These are phyloP conservation scores for Tetrapyrgos nigripes DNA, from an alignment of 1,284 basidiomycete genomes.

Conservation along the genomic window DNA sequence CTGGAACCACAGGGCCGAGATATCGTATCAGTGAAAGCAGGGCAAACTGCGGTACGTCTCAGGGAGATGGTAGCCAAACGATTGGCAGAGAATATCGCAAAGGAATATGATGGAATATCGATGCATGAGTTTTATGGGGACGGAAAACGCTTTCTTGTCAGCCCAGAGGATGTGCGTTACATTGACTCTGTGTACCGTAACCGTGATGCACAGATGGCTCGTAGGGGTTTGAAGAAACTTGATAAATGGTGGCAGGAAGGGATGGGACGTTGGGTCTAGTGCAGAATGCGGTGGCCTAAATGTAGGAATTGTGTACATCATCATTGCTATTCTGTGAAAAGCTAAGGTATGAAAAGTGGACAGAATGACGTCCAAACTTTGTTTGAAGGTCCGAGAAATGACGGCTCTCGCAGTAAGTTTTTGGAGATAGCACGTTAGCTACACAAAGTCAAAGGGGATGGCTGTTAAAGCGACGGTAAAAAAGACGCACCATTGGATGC, in stretches of 20 bases:
- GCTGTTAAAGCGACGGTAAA: no score
- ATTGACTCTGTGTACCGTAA: constrained; percentile 28
- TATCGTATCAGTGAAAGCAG: constrained; percentile 4
- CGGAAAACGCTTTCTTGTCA: constrained; percentile 17
- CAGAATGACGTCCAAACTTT: no score
- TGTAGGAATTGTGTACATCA: no score
- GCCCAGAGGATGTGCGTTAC: constrained; percentile 21
- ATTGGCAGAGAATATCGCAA: constrained; percentile 7
- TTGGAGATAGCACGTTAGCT: no score
- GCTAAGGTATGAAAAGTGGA: no score
- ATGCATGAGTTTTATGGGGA: constrained; percentile 7
- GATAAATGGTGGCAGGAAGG: constrained; percentile 47
- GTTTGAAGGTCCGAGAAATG: no score
- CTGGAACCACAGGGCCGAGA: constrained; percentile 7
- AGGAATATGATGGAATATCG: constrained; percentile 9
- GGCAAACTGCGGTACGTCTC: constrained; percentile 3
- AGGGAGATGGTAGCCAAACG: background rate
- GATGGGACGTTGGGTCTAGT: constrained; percentile 36
- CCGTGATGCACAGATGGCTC: constrained; percentile 15
- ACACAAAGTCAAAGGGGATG: no score
- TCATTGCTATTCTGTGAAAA: no score
- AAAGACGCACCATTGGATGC: no score
- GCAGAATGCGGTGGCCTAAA: constrained; percentile 8
- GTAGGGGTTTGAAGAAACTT: constrained; percentile 14
- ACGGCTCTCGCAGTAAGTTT: no score